Base-by-base conservation (phyloP, 345 rosid genomes). In the Melaleuca alternifolia region DNA sequence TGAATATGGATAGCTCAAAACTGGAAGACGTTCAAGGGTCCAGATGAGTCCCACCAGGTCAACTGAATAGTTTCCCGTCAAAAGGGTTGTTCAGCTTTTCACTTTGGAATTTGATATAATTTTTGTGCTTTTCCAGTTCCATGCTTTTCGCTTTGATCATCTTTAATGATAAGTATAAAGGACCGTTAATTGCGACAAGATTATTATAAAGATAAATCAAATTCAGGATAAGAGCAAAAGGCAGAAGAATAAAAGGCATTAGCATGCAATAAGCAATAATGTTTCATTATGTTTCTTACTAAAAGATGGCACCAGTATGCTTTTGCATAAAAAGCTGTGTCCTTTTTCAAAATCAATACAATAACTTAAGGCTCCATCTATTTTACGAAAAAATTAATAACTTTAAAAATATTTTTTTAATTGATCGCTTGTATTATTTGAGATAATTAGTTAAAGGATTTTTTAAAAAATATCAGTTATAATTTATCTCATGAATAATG, bases 311-410 rank as follows among this genome's bases (percentile, higher is more conserved):
- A 71, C 48, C 48, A 37, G 18, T 37, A 71, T 71, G 21, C 81
- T 71, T 71, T 37, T 71, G 81, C 81, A 71, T 71, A 16, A 44
- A 71, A 71, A 71, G 81, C 2, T 18, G 81, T 37, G 81, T 71
- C 81, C 81, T 18, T 71, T 71, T 71, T 37, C 81, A 71, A 37
- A 71, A 37, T 71, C 41, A 10, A 71, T 9, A 52, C 20, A 20
- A 52, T 15, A 14, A 16, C 54, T 52, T 15, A 14, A 33, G 18
- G 6, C 8, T 59, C 71, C 37, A 0, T n/a, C 13, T 59, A 1
- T 1, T 59, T 6, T 16, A 6, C 0, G 1, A 56, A 57, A n/a
- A 59, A n/a, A 1, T 1, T 23, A 56, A 5, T 6, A 1, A n/a
- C 12, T 59, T 6, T 3, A 3, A 59, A 59, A 59, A 59, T 6